Percentiles rank a stretch among this genome's conserved stretches.
These are phyloP conservation scores for Cephalotrichum gorgonifer DNA, from an alignment of 2,329 filamentous ascomycete genomes.

Conservation along the genomic window DNA sequence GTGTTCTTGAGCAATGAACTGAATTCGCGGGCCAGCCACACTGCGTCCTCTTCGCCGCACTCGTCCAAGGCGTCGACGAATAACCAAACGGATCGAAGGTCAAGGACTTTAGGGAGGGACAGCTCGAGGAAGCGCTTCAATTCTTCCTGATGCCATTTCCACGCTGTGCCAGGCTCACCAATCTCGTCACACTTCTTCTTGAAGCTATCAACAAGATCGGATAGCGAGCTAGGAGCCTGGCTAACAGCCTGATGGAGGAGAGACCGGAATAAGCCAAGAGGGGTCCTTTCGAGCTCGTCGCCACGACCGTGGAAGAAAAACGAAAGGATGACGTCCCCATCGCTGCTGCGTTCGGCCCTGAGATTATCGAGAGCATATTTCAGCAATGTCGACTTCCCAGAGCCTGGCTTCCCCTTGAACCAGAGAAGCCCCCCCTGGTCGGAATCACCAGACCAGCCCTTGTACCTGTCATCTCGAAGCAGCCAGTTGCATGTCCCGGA, in stretches of 20 bases:
- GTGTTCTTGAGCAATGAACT: slow-evolving; percentile 11
- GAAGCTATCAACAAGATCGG: slow-evolving; percentile 11
- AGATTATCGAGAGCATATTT: slow-evolving; percentile 19
- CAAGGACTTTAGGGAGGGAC: slow-evolving; percentile 12
- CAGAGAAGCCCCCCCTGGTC: slow-evolving; percentile 18
- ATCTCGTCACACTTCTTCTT: slow-evolving; percentile 1
- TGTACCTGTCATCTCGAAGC: slow-evolving; percentile 12
- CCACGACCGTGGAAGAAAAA: slow-evolving; percentile 18
- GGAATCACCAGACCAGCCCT: slow-evolving; percentile 11
- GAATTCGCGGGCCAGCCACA: slow-evolving; percentile 11
- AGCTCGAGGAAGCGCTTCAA: slow-evolving; percentile 11
- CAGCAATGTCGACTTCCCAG: slow-evolving; percentile 28
- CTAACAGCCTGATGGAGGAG: slow-evolving; percentile 21
- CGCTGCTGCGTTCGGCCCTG: background rate
- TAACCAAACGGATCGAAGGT: slow-evolving; percentile 10
- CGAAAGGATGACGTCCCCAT: slow-evolving; percentile 13
- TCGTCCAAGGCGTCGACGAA: slow-evolving; percentile 26
- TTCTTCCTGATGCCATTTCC: slow-evolving; percentile 17
- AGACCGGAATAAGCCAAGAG: slow-evolving; percentile 23
- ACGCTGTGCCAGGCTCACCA: slow-evolving; percentile 11
- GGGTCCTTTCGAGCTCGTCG: slow-evolving; percentile 17
- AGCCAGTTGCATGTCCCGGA: slow-evolving; percentile 20
- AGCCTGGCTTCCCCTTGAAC: slow-evolving; percentile 29
- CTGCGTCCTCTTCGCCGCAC: slow-evolving; percentile 15
- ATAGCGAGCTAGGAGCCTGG: slow-evolving; percentile 11